A percentile compares a stretch with the other conserved stretches of the same genome.
phyloP scores from a whole-genome alignment of 2,329 filamentous ascomycete genomes.

The Phialophora expanda region DNA sequence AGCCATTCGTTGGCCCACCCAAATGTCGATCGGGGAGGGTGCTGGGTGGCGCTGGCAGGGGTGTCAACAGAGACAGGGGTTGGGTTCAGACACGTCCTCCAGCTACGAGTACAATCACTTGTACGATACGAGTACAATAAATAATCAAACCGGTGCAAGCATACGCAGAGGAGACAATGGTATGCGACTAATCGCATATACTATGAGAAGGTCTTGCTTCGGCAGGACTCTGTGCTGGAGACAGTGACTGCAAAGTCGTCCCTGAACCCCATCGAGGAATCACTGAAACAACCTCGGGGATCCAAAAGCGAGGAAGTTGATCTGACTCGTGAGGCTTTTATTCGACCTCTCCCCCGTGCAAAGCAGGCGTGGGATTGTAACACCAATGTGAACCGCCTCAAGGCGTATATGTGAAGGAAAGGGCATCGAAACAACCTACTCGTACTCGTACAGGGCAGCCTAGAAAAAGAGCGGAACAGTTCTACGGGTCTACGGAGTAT shows the following conservation, averaged over 20 bases:
- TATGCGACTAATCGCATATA: background rate
- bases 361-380: background rate
- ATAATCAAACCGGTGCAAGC: background rate
- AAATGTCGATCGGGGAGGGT: constrained; percentile 32
- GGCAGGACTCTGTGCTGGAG: background rate
- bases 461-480: background rate
- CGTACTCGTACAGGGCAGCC: too few relatives aligned
- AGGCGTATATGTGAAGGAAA: background rate
- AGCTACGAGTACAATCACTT: background rate
- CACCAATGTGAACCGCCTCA: background rate
- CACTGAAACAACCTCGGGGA: constrained; percentile 5
- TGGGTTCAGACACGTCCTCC: constrained; percentile 1
- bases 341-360: background rate
- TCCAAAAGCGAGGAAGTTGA: background rate
- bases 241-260: background rate
- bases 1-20: constrained; percentile 15
- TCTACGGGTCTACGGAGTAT: background rate
- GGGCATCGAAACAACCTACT: background rate
- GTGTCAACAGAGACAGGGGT: constrained; percentile 1
- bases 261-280: background rate
- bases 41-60: constrained; percentile 18
- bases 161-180: background rate
- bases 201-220: background rate
- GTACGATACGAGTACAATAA: background rate
- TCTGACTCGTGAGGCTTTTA: background rate